Evolutionary conservation across 371 early-diverging fungal genomes (phyloP).

Genomic region (Saksenaea vasiformis): DNA sequence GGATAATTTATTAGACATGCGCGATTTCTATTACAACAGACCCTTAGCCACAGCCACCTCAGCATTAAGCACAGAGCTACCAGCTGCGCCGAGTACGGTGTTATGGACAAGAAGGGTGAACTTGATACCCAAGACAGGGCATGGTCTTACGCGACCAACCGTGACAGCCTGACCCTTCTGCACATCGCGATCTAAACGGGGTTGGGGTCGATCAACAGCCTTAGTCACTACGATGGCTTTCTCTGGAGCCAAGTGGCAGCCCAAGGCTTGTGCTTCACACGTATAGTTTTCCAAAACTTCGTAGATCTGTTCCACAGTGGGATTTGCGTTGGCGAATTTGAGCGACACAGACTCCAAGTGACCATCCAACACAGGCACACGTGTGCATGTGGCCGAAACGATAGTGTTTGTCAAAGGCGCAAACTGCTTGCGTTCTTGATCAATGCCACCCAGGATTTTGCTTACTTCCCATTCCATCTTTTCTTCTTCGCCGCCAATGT

Average conservation of each 20-base stretch:
- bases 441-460: conserved; percentile 87
- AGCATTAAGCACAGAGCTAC: conserved; percentile 93
- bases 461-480: conserved; percentile 94
- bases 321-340: conserved; percentile 72
- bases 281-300: conserved; percentile 70
- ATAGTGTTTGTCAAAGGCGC: conserved; percentile 49
- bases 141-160: conserved; percentile 86
- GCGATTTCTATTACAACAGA: conserved; percentile 39
- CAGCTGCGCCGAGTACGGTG: conserved; percentile 96
- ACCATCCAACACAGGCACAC: conserved; percentile 96
- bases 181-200: conserved; percentile 86
- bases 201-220: conserved; percentile 90
- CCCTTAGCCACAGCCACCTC: conserved; percentile 88
- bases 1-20: not conserved
- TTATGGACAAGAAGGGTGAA: conserved; percentile 92
- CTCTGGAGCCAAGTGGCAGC: conserved; percentile 80
- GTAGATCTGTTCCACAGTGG: conserved; percentile 74
- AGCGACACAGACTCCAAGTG: conserved; percentile 90
- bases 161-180: conserved; percentile 88
- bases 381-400: conserved; percentile 94
- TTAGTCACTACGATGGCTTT: conserved; percentile 75
- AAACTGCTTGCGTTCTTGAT: conserved; percentile 52
- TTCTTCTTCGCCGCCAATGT: conserved; percentile 95
- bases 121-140: conserved; percentile 87
- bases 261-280: conserved; percentile 75